A percentile compares a stretch with the other conserved stretches of the same genome.
Conservation (phyloP, 225 moss, liverwort and hornwort genomes). For the Physcomitrium patens region DNA sequence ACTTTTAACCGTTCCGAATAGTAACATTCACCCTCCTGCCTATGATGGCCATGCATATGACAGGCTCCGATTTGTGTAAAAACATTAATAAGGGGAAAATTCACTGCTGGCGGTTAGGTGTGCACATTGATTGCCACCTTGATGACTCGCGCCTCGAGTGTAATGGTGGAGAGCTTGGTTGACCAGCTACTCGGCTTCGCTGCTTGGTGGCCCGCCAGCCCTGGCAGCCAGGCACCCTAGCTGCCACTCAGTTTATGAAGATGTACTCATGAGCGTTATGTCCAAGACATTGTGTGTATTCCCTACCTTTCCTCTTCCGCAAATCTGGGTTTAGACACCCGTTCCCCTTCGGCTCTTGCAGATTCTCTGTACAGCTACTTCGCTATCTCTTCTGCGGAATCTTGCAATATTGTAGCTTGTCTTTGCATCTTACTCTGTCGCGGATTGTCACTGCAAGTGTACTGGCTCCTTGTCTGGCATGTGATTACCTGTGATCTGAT, state of each 20-base stretch:
- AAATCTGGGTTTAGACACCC: too few relatives aligned
- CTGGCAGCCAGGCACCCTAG: conserved; percentile 3
- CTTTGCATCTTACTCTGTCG: not conserved
- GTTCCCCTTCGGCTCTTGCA: too few relatives aligned
- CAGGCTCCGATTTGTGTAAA: not conserved
- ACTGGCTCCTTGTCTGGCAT: conserved; percentile 3
- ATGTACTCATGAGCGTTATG: not conserved
- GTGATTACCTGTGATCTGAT: not conserved
- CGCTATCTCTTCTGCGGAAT: too few relatives aligned
- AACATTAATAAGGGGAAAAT: not conserved
- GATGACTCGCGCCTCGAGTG: conserved; percentile 7
- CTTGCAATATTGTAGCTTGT: not conserved
- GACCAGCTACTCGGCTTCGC: not conserved
- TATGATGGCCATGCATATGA: not conserved
- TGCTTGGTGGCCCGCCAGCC: conserved; percentile 8
- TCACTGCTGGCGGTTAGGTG: conserved; percentile 20
- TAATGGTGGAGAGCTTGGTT: conserved; percentile 21
- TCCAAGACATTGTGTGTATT: too few relatives aligned
- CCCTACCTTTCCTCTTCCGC: too few relatives aligned
- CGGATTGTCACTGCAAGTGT: not conserved
- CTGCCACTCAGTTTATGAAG: conserved; percentile 12
- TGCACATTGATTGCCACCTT: conserved; percentile 28
- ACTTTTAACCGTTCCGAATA: conserved; percentile 8
- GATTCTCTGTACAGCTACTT: too few relatives aligned
- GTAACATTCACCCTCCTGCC: not conserved